Percentiles rank a stretch among this genome's conserved stretches.
phyloP scores from a whole-genome alignment of 305 asterid genomes.

The Fraxinus nigra region DNA sequence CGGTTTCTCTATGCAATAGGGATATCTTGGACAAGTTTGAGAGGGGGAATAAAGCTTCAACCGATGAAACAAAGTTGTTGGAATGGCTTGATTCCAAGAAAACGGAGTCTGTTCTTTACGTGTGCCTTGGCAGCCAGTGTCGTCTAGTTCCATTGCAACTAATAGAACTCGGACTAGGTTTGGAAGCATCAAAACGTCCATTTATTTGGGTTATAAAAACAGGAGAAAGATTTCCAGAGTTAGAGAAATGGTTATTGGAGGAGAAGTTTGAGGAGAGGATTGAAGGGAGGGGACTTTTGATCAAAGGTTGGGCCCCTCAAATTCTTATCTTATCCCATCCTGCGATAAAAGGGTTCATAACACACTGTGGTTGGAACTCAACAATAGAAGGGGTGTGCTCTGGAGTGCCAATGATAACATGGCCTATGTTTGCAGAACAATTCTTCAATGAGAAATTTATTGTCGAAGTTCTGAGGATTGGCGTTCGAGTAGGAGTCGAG shows the following conservation, averaged over 20 bases:
- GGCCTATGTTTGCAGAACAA: conserved; percentile 67
- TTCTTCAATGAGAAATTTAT: conserved; percentile 52
- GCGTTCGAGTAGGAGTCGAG: conserved; percentile 44
- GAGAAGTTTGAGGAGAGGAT: conserved; percentile 39
- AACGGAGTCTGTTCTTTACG: conserved; percentile 26
- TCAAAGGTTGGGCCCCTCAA: conserved; percentile 66
- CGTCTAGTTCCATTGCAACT: conserved; percentile 21
- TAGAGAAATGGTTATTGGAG: conserved; percentile 40
- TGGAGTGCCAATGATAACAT: conserved; percentile 58
- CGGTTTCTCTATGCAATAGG: conserved; percentile 34
- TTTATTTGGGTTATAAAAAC: conserved; percentile 50
- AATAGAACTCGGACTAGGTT: conserved; percentile 39
- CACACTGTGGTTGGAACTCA: conserved; percentile 69
- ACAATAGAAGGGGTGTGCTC: conserved; percentile 47
- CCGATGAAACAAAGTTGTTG: conserved; percentile 7
- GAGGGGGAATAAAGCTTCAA: conserved; percentile 28
- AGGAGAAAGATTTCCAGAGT: conserved; percentile 28
- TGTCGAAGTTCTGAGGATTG: conserved; percentile 37
- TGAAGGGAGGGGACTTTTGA: conserved; percentile 39
- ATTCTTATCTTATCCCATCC: conserved; percentile 47
- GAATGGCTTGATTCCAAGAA: conserved; percentile 25
- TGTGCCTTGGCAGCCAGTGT: conserved; percentile 34
- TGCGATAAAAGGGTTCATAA: conserved; percentile 45
- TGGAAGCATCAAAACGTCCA: conserved; percentile 38
- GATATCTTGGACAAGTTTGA: conserved; percentile 17